phyloP scores from a whole-genome alignment of 2,329 filamentous ascomycete species.

The Fusarium lateritium region DNA sequence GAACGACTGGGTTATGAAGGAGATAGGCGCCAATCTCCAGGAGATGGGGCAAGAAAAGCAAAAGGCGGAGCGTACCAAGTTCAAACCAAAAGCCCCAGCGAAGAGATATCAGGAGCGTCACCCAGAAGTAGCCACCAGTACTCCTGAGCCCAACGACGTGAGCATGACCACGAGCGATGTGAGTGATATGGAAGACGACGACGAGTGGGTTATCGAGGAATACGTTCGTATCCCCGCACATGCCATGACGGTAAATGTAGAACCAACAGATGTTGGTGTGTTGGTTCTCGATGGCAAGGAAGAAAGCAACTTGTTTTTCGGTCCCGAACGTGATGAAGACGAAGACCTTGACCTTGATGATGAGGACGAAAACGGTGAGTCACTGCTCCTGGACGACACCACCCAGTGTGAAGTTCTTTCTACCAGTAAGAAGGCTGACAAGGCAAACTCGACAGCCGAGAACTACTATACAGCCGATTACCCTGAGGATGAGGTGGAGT shows the following conservation, averaged over 20 bases:
- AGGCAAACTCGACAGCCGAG: constrained; percentile 67
- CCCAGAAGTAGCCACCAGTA: constrained; percentile 55
- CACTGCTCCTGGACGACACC: neutral
- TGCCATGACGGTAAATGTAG: constrained; percentile 62
- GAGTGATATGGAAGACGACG: constrained; percentile 62
- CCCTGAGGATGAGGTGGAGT: constrained; percentile 83
- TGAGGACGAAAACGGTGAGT: constrained; percentile 75
- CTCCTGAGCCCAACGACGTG: constrained; percentile 42
- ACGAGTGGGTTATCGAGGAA: constrained; percentile 75
- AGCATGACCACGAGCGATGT: constrained; percentile 58
- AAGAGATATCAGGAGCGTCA: constrained; percentile 71
- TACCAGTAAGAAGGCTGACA: constrained; percentile 29
- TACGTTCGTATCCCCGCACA: constrained; percentile 73
- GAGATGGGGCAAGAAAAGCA: constrained; percentile 61
- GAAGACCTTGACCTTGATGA: constrained; percentile 72
- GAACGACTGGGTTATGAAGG: constrained; percentile 71
- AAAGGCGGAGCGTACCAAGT: constrained; percentile 56
- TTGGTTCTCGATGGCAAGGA: constrained; percentile 71
- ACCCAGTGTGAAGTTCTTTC: constrained; percentile 8
- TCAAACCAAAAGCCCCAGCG: constrained; percentile 69
- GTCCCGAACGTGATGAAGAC: constrained; percentile 72
- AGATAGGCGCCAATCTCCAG: constrained; percentile 69
- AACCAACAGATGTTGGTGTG: constrained; percentile 67
- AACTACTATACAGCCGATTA: constrained; percentile 86
- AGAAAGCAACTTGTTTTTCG: constrained; percentile 73